phyloP scores from a whole-genome alignment of 257 asterid genomes.

The Nicotiana undulata region DNA sequence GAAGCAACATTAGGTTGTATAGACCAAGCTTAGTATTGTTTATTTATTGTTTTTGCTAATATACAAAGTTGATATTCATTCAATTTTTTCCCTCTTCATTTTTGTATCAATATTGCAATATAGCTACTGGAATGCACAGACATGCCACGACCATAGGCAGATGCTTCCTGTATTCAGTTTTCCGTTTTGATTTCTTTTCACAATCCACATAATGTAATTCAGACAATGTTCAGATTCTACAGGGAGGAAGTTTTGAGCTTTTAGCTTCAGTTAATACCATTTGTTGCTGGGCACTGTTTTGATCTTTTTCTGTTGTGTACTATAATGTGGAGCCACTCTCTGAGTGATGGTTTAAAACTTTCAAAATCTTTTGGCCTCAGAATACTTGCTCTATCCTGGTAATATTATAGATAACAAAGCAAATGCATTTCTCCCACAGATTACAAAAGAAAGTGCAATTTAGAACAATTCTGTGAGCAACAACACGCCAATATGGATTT shows the following conservation, averaged over 20 bases:
- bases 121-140: background rate
- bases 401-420: no score
- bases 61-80: background rate
- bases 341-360: background rate
- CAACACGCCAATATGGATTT: no score
- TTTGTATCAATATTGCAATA: background rate
- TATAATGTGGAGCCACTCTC: background rate
- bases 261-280: background rate
- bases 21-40: background rate
- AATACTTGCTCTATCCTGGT: background rate
- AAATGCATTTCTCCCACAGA: background rate
- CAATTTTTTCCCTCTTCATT: background rate
- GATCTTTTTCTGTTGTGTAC: no score
- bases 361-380: background rate
- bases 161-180: background rate
- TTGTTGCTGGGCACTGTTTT: background rate
- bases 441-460: background rate
- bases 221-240: background rate
- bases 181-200: background rate
- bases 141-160: background rate
- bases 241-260: background rate
- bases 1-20: constrained; percentile 9
- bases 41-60: background rate
- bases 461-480: background rate
- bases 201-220: background rate